Conservation (phyloP, 495 filamentous ascomycete species). For the Ramalina intermedia region DNA sequence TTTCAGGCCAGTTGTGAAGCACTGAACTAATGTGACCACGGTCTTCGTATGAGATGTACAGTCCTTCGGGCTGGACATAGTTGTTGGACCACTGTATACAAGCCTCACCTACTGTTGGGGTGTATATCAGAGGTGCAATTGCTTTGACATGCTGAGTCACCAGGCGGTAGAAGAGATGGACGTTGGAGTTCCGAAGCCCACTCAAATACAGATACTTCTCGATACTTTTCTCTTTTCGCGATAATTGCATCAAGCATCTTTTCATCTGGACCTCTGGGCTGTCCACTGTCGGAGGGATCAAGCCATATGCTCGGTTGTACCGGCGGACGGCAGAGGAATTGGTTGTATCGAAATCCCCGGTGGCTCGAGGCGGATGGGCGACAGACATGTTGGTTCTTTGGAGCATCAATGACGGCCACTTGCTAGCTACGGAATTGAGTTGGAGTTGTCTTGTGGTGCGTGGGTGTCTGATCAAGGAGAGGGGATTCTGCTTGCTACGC, state of each 20-base stretch:
- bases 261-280: slow-evolving; percentile 52
- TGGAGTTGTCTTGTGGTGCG: neutral
- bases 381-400: slow-evolving; percentile 11
- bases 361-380: slow-evolving; percentile 19
- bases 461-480: too few relatives aligned
- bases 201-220: slow-evolving; percentile 94
- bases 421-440: neutral
- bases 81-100: slow-evolving; percentile 92
- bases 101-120: slow-evolving; percentile 91
- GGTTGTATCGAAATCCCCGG: slow-evolving; percentile 44
- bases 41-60: slow-evolving; percentile 88
- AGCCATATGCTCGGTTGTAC: slow-evolving; percentile 55
- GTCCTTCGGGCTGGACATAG: slow-evolving; percentile 85
- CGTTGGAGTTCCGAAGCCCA: slow-evolving; percentile 72
- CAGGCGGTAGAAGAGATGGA: slow-evolving; percentile 88
- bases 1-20: slow-evolving; percentile 78
- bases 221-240: slow-evolving; percentile 60
- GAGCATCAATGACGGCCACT: neutral
- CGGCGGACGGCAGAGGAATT: slow-evolving; percentile 49
- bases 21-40: slow-evolving; percentile 69
- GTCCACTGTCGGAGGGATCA: slow-evolving; percentile 58
- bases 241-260: slow-evolving; percentile 62
- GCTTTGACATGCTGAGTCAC: slow-evolving; percentile 82
- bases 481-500: neutral
- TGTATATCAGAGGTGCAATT: slow-evolving; percentile 91